Percentiles rank a stretch among this genome's conserved stretches.
Evolutionary conservation across 2,329 filamentous ascomycete genomes (phyloP).

Genomic region (Cadophora luteo-olivacea): DNA sequence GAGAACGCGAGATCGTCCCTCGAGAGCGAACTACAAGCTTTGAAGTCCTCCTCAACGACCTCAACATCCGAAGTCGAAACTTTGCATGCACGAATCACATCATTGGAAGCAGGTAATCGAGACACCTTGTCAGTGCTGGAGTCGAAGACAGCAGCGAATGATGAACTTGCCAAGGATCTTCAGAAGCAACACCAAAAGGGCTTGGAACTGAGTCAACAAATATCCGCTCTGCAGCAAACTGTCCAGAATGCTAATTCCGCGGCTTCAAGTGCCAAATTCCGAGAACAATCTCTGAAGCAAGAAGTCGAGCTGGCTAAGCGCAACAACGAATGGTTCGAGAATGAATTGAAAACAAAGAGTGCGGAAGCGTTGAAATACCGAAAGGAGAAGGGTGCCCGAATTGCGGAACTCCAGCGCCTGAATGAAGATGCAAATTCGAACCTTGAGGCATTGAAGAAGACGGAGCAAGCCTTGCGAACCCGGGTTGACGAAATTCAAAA

Average conservation of each 20-base stretch:
- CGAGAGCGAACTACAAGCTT: conserved; percentile 80
- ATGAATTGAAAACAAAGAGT: conserved; percentile 88
- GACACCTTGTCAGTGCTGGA: conserved; percentile 90
- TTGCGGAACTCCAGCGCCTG: conserved; percentile 85
- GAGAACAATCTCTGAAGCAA: conserved; percentile 87
- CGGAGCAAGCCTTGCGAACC: conserved; percentile 79
- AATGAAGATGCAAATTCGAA: conserved; percentile 84
- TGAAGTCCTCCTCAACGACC: conserved; percentile 77
- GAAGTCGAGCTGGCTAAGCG: conserved; percentile 87
- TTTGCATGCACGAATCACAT: conserved; percentile 81
- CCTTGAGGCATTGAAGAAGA: conserved; percentile 78
- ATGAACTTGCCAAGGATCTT: conserved; percentile 84
- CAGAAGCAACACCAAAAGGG: conserved; percentile 89
- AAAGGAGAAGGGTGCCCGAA: conserved; percentile 91
- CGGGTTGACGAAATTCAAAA: conserved; percentile 83
- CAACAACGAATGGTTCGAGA: conserved; percentile 93
- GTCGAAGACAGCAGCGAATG: conserved; percentile 85
- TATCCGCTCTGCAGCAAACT: conserved; percentile 81
- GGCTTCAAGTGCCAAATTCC: conserved; percentile 83
- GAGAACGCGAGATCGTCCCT: conserved; percentile 78
- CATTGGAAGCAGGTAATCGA: conserved; percentile 89
- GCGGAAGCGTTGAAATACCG: conserved; percentile 87
- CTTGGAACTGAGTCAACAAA: conserved; percentile 81
- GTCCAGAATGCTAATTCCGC: conserved; percentile 83
- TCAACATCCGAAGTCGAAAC: conserved; percentile 78